Percentiles rank a stretch among this genome's conserved stretches.
These are phyloP conservation scores for Trichodelitschia bisporula DNA, from an alignment of 495 filamentous ascomycete genomes.

Conservation along the genomic window DNA sequence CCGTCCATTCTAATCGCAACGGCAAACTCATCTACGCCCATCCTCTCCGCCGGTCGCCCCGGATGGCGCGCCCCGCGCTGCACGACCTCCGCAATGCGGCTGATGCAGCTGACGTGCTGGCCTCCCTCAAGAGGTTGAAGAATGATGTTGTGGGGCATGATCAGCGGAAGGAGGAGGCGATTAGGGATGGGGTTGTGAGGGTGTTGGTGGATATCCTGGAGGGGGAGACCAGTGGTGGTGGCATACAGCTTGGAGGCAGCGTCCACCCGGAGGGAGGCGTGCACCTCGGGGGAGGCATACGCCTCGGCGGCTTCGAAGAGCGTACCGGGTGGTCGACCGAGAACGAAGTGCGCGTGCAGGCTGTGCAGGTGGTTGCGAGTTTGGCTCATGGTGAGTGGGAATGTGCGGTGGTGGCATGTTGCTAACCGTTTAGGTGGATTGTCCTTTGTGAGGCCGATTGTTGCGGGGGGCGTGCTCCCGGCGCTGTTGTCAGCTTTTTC, in stretches of 20 bases:
- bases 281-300: neutral
- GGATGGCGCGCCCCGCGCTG: too few species aligned
- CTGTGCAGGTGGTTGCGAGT: constrained; percentile 56
- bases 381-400: constrained; percentile 48
- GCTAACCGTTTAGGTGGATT: constrained; percentile 37
- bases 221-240: constrained; percentile 7
- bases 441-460: constrained; percentile 48
- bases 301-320: neutral
- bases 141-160: constrained; percentile 78
- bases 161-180: constrained; percentile 56
- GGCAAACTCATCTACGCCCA: too few species aligned
- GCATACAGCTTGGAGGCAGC: neutral
- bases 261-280: too few species aligned
- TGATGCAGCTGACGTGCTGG: constrained; percentile 22
- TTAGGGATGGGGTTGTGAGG: constrained; percentile 42
- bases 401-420: neutral
- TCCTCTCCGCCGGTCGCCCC: too few species aligned
- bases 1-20: too few species aligned
- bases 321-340: constrained; percentile 21
- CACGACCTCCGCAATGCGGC: constrained; percentile 7
- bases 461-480: constrained; percentile 36
- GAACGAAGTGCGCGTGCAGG: constrained; percentile 47
- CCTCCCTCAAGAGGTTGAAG: constrained; percentile 47
- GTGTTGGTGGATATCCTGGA: constrained; percentile 36
- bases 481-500: constrained; percentile 42